phyloP scores from a whole-genome alignment of 2,329 filamentous ascomycete genomes.

The Pseudogymnoascus sp. region DNA sequence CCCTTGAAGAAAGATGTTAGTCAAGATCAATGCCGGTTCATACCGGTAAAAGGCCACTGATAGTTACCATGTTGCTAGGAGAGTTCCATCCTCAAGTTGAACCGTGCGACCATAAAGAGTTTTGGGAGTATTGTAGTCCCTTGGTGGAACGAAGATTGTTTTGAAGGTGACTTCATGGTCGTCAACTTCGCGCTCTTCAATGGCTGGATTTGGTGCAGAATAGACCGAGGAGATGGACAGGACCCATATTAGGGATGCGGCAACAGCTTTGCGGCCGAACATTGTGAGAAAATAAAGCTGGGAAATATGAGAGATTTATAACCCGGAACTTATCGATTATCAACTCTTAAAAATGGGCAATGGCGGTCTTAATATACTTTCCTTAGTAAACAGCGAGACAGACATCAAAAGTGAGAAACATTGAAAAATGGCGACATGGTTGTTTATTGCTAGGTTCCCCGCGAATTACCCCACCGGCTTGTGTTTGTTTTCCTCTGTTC shows the following conservation, averaged over 20 bases:
- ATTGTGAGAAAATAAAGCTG: not conserved
- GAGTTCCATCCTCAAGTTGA: conserved; percentile 26
- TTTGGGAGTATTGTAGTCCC: conserved; percentile 13
- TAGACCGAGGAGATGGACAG: not conserved
- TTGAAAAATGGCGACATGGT: too few relatives aligned
- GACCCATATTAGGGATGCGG: conserved; percentile 1
- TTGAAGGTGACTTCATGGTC: conserved; percentile 8
- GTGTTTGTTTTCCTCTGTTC: not conserved
- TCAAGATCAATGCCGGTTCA: not conserved
- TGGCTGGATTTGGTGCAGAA: not conserved
- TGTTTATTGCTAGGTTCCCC: not conserved
- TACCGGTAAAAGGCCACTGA: not conserved
- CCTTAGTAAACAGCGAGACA: not conserved
- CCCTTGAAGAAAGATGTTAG: conserved; percentile 9
- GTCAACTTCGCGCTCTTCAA: not conserved
- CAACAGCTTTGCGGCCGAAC: not conserved
- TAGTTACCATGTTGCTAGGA: conserved; percentile 40
- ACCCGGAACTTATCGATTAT: not conserved
- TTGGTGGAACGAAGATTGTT: conserved; percentile 12
- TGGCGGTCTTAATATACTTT: not conserved
- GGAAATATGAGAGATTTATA: not conserved
- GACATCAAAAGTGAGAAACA: not conserved
- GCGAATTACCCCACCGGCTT: conserved; percentile 1
- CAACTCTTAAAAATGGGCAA: not conserved
- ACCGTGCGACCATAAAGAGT: conserved; percentile 21